Conservation (phyloP, 2,329 filamentous ascomycete species). For the Alternaria tenuissima region DNA sequence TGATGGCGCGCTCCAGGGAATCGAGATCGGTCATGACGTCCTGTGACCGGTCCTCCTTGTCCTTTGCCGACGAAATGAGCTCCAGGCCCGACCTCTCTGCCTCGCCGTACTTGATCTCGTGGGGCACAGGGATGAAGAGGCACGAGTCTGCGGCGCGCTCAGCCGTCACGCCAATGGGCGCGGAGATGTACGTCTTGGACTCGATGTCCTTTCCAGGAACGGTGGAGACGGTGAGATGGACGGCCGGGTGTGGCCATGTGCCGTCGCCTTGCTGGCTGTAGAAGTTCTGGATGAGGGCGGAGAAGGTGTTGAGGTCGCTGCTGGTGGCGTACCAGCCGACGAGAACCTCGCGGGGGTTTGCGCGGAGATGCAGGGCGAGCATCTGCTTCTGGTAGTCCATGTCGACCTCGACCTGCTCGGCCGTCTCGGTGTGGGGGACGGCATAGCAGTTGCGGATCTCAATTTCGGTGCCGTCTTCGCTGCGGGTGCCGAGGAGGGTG, state of each 20-base stretch:
- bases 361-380: conserved; percentile 92
- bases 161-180: conserved; percentile 91
- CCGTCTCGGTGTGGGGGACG: conserved; percentile 97
- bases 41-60: conserved; percentile 76
- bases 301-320: conserved; percentile 97
- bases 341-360: conserved; percentile 89
- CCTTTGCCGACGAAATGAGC: conserved; percentile 82
- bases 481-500: conserved; percentile 89
- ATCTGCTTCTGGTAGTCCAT: conserved; percentile 99
- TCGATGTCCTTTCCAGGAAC: conserved; percentile 88
- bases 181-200: conserved; percentile 92
- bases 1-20: conserved; percentile 81
- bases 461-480: conserved; percentile 95
- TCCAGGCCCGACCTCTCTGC: conserved; percentile 80
- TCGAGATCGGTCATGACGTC: conserved; percentile 88
- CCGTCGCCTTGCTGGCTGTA: conserved; percentile 96
- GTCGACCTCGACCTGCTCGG: conserved; percentile 98
- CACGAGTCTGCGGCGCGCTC: conserved; percentile 96
- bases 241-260: conserved; percentile 95
- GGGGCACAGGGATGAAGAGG: conserved; percentile 95
- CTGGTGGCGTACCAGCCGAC: conserved; percentile 99
- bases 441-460: conserved; percentile 97
- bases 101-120: conserved; percentile 90
- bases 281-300: conserved; percentile 98
- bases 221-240: conserved; percentile 94